Percentiles rank a stretch among this genome's conserved stretches.
phyloP scores from a whole-genome alignment of 1,139 yeast species.

The Zygoascus sp. region DNA sequence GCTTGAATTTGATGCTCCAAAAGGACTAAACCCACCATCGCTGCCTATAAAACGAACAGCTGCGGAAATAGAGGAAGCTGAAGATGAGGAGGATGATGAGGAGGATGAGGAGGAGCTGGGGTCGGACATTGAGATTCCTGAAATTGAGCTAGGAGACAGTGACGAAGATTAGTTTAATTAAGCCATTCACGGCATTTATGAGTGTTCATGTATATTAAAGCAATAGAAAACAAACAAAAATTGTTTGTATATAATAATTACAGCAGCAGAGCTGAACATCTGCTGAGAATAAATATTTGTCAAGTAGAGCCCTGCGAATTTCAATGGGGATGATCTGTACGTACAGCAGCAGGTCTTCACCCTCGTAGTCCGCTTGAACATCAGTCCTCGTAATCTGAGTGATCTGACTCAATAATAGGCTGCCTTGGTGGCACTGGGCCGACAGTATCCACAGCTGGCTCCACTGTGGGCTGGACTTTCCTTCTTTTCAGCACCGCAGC shows the following conservation, averaged over 20 bases:
- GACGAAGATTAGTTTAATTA: constrained; percentile 18
- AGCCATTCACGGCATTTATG: background rate
- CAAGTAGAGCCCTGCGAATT: too few species aligned
- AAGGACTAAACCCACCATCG: background rate
- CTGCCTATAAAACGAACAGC: background rate
- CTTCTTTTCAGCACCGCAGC: constrained; percentile 22
- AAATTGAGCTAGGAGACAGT: constrained; percentile 42
- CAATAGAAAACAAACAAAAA: background rate
- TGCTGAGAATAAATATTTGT: background rate
- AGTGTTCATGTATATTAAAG: background rate
- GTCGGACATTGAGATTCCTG: constrained; percentile 58
- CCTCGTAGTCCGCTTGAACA: too few species aligned
- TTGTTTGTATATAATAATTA: background rate
- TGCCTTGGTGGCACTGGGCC: background rate
- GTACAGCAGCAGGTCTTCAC: too few species aligned
- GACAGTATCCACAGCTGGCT: background rate
- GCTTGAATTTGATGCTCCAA: background rate
- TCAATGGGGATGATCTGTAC: too few species aligned
- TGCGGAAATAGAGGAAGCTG: constrained; percentile 16
- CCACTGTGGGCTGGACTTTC: constrained; percentile 11
- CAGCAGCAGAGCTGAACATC: background rate
- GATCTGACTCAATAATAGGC: constrained; percentile 1
- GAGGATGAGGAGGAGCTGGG: constrained; percentile 24
- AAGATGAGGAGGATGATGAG: constrained; percentile 17
- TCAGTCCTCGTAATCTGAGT: constrained; percentile 6